Percentiles rank a stretch among this genome's conserved stretches.
phyloP scores from a whole-genome alignment of 1,284 basidiomycete genomes.

The Coriolopsis trogii region DNA sequence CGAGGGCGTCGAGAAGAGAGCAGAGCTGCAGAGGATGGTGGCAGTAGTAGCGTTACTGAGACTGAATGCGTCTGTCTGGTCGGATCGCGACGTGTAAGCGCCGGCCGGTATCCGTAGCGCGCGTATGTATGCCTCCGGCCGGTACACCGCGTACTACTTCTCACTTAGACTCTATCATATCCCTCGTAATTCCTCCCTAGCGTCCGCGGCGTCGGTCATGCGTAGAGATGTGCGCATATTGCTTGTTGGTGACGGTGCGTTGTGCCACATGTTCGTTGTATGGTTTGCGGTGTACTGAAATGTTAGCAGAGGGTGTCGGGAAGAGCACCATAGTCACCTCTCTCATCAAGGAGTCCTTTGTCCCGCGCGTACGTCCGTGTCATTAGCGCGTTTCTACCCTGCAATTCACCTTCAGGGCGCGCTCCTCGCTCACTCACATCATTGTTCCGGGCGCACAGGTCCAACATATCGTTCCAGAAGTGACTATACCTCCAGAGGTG shows the following conservation, averaged over 20 bases:
- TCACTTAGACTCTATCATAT: constrained; percentile 7
- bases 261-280: not conserved
- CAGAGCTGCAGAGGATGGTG: no score
- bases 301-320: constrained; percentile 79
- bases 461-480: constrained; percentile 91
- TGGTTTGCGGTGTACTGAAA: constrained; percentile 8
- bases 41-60: no score
- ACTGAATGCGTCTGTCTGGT: no score
- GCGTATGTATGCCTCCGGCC: not conserved
- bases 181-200: constrained; percentile 5
- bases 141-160: not conserved
- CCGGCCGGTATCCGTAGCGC: no score
- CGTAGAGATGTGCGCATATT: constrained; percentile 90
- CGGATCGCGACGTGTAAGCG: no score
- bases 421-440: not conserved
- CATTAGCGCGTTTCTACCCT: constrained; percentile 7
- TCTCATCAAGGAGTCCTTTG: constrained; percentile 93
- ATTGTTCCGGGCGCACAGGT: constrained; percentile 51
- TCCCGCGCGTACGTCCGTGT: constrained; percentile 71
- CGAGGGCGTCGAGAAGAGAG: no score
- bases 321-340: constrained; percentile 96
- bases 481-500: constrained; percentile 94
- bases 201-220: constrained; percentile 47
- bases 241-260: constrained; percentile 89
- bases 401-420: not conserved